These are phyloP conservation scores for Xylariomycetidae sp. DNA, from an alignment of 2,329 filamentous ascomycete genomes.

Conservation along the genomic window DNA sequence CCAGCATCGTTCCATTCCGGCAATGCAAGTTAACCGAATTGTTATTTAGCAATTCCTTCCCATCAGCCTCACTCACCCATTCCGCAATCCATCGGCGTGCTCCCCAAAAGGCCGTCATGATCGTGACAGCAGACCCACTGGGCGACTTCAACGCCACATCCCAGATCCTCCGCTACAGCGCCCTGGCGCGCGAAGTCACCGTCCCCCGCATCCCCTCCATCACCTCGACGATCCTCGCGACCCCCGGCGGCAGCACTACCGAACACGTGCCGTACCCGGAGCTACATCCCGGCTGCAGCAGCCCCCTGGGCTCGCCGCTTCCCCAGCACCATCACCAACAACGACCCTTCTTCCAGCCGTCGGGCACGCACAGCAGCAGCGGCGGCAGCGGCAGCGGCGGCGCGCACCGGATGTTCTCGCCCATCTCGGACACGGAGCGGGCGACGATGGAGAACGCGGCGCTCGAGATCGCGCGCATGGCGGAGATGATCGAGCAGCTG, in stretches of 20 bases:
- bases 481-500: conserved; percentile 71
- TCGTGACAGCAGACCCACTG: conserved; percentile 87
- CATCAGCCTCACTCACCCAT: conserved; percentile 49
- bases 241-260: conserved; percentile 22
- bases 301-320: conserved; percentile 23
- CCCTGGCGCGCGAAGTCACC: conserved; percentile 86
- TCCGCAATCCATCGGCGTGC: conserved; percentile 46
- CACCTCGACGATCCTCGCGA: conserved; percentile 61
- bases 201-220: conserved; percentile 84
- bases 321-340: conserved; percentile 24
- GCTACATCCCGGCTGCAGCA: conserved; percentile 17
- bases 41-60: conserved; percentile 85
- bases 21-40: conserved; percentile 84
- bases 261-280: conserved; percentile 15
- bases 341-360: conserved; percentile 38
- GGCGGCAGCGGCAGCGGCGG: too few species aligned
- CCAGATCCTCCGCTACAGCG: conserved; percentile 91
- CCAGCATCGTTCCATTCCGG: conserved; percentile 70
- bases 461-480: conserved; percentile 74
- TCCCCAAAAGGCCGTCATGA: conserved; percentile 89
- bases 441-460: conserved; percentile 80
- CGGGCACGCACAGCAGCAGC: conserved; percentile 20
- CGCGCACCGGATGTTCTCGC: conserved; percentile 32
- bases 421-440: conserved; percentile 44
- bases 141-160: conserved; percentile 97